These are phyloP conservation scores for Venturia effusa DNA, from an alignment of 2,329 filamentous ascomycete genomes.

Conservation along the genomic window DNA sequence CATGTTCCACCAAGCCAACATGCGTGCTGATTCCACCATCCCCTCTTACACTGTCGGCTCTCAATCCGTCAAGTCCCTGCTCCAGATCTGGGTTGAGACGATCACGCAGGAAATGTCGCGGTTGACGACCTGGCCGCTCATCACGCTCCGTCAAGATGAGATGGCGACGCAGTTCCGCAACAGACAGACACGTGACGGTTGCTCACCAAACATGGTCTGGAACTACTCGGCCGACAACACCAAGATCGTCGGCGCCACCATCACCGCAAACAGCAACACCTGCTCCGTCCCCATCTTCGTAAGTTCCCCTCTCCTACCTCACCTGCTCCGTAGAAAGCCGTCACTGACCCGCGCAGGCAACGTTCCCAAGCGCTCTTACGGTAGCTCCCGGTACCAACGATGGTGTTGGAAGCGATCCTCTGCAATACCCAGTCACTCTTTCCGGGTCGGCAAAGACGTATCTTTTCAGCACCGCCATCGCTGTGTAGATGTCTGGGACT, in stretches of 20 bases:
- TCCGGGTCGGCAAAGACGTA: constrained; percentile 35
- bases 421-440: constrained; percentile 40
- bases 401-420: constrained; percentile 28
- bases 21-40: constrained; percentile 13
- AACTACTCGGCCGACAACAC: constrained; percentile 20
- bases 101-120: constrained; percentile 5
- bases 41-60: neutral
- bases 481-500: neutral
- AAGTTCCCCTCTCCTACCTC: constrained; percentile 32
- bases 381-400: constrained; percentile 13
- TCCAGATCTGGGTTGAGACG: constrained; percentile 9
- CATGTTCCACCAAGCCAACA: constrained; percentile 11
- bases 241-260: neutral
- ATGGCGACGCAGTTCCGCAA: neutral
- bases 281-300: constrained; percentile 6
- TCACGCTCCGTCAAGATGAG: constrained; percentile 9
- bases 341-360: constrained; percentile 18
- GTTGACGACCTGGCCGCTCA: constrained; percentile 4
- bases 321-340: constrained; percentile 10
- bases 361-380: constrained; percentile 14
- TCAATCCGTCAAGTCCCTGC: constrained; percentile 2
- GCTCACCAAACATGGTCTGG: constrained; percentile 40
- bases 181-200: constrained; percentile 20
- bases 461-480: constrained; percentile 21
- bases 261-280: constrained; percentile 2